phyloP scores from a whole-genome alignment of 116 monocot genomes.

The Posidonia oceanica region DNA sequence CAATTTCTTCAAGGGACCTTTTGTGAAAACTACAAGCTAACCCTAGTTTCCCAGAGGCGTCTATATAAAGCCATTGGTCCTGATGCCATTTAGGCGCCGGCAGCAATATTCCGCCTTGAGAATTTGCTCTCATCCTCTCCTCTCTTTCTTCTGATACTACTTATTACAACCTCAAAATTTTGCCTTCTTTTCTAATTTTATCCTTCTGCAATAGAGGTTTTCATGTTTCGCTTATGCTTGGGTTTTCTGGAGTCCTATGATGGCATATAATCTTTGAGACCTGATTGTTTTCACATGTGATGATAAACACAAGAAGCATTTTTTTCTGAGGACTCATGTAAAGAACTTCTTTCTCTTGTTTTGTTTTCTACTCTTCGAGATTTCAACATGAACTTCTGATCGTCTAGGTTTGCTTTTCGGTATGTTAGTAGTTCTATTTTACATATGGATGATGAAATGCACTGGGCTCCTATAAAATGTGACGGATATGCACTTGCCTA shows the following conservation, averaged over 20 bases:
- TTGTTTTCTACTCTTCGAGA: not conserved
- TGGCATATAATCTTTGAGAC: conserved; percentile 32
- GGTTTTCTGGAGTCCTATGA: not conserved
- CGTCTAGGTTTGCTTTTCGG: not conserved
- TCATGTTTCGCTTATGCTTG: too few species aligned
- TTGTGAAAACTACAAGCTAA: too few species aligned
- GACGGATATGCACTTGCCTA: conserved; percentile 27
- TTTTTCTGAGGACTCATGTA: conserved; percentile 13
- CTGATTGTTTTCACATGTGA: conserved; percentile 12
- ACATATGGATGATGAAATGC: conserved; percentile 21
- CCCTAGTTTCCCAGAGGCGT: too few species aligned
- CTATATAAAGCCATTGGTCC: too few species aligned
- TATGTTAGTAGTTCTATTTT: not conserved
- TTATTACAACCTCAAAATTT: too few species aligned
- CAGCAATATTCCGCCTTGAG: too few species aligned
- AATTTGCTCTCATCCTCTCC: too few species aligned
- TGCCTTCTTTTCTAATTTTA: too few species aligned
- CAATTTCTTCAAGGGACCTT: too few species aligned
- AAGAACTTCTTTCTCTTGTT: not conserved
- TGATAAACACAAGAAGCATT: conserved; percentile 10
- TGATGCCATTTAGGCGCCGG: too few species aligned
- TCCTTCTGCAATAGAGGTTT: too few species aligned
- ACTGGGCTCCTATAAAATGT: conserved; percentile 24
- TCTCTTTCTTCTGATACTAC: too few species aligned
- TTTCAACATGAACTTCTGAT: not conserved